Evolutionary conservation across 2,329 filamentous ascomycete species (phyloP), one percentile per base, ranked within the genome.

Genomic region (Didymella pinodella): DNA sequence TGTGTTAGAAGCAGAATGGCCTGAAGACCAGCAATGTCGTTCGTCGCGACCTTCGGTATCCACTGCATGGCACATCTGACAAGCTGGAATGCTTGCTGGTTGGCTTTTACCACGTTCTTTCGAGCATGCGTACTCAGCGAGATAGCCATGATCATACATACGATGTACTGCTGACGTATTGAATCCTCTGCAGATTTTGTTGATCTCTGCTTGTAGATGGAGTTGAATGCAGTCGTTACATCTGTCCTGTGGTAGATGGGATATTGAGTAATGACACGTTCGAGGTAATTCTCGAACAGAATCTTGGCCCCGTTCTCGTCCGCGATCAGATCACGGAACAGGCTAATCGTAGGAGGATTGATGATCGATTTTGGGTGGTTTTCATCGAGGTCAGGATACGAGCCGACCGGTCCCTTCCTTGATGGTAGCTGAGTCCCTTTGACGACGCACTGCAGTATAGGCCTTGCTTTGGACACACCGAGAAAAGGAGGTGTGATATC

Each of bases 81-180:
- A 4, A 77, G 65, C 26, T 71, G 67, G 38, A 66, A 74, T 4
- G 74, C 74, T 46, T 68, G 59, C 11, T 70, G 64, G 25, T 75
- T 75, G n/a, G 73, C 73, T 45, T 71, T 68, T 18, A 62, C 65
- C 31, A 76, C 72, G 7, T 75, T 74, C 44, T 69, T 72, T 20
- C 73, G 65, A 34, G 73, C 74, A 34, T 72, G 73, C 10, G 72
- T 75, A 31, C 66, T 75, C 18, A 77, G 54, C 1, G 74, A 75
- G 26, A 77, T 76, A 48, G 74, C 74, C 72, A 77, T 74, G 51
- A 76, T 72, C 53, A 77, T 72, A 56, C 72, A 74, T 48, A 77
- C 67, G 45, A 76, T 73, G 61, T 76, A 76, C 38, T 70, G 68
- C 41, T 75, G 67, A 6, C 73, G 71, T 2, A 71, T 56, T 3